Conservation (phyloP, 2,329 filamentous ascomycete genomes). For the Cercospora brassicicola region DNA sequence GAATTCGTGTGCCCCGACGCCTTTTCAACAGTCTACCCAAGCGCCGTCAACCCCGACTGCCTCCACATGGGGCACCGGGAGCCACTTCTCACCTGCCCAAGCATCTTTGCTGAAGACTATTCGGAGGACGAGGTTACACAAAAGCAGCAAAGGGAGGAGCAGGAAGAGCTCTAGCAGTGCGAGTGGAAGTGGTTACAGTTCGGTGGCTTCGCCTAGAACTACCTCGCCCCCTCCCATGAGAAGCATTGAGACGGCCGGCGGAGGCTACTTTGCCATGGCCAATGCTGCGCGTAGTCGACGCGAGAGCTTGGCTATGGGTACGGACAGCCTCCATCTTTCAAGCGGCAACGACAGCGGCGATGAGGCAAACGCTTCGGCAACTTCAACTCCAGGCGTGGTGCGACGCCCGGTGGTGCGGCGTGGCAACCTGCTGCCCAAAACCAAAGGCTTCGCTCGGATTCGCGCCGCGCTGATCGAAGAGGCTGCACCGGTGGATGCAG, state of each 20-base stretch:
- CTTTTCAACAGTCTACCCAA: constrained; percentile 37
- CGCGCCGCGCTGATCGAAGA: constrained; percentile 87
- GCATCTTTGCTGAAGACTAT: constrained; percentile 74
- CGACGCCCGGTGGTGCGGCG: constrained; percentile 79
- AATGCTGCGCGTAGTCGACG: constrained; percentile 57
- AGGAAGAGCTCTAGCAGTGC: constrained; percentile 63
- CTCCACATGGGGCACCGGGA: constrained; percentile 31
- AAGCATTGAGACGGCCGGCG: constrained; percentile 53
- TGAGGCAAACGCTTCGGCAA: constrained; percentile 52
- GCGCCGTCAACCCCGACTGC: constrained; percentile 52
- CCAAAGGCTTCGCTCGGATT: constrained; percentile 91
- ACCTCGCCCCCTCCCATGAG: constrained; percentile 70
- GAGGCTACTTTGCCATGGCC: constrained; percentile 41
- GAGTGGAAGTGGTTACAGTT: constrained; percentile 69
- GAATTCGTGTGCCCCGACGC: constrained; percentile 47
- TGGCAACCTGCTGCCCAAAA: constrained; percentile 90
- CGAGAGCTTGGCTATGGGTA: constrained; percentile 87
- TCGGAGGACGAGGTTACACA: constrained; percentile 59
- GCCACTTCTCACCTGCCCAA: constrained; percentile 35
- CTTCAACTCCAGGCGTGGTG: constrained; percentile 69
- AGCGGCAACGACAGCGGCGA: constrained; percentile 79
- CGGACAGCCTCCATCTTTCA: constrained; percentile 80
- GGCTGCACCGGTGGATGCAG: constrained; percentile 79
- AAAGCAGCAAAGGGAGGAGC: constrained; percentile 48
- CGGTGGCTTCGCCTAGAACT: constrained; percentile 67